Evolutionary conservation across 306 rosid species (phyloP), one percentile per base, ranked within the genome.

Genomic region (Trifolium repens): DNA sequence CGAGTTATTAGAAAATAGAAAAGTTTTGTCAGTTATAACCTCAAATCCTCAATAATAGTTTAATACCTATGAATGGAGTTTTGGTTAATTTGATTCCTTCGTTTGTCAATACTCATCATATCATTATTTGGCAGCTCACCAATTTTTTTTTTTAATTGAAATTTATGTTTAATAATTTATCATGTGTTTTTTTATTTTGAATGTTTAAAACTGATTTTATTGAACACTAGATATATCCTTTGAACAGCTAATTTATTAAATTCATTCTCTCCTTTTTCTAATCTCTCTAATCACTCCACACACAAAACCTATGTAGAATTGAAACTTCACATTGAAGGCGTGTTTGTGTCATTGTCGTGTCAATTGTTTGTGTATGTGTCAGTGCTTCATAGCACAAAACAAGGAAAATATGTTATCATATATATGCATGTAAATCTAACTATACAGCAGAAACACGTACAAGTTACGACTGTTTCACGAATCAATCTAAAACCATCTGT

Each of bases 151-250:
- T 43, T 40, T 40, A 8, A 6, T 68, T 64, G 27, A 5, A 30
- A 43, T 30, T 12, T 30, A 62, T 52, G 67, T 13, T 13, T 46
- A 43, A 57, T 4, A 3, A 76, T 40, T 10, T 43, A 43, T 43
- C 4, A 43, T 43, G 47, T 43, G 47, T 43, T 43, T 42, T 3
- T 40, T 40, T 40, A 8, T 40, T 40, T 8, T 40, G 44, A 40
- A 40, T 39, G 43, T 9, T 50, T 6, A 24, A 58, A 67, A 39
- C 79, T 42, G 32, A 53, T 53, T 15, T 7, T 54, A 27, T n/a
- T 40, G 44, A 76, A 15, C 11, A 22, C 46, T 66, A 40, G 58
- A 53, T 52, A 54, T 54, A 54, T 66, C 52, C 54, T 37, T 75
- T 75, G 44, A 66, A 37, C 55, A 22, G 9, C 17, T 62, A 34